Base-by-base conservation (phyloP, 225 moss, liverwort and hornwort species). In the Climacium dendroides region DNA sequence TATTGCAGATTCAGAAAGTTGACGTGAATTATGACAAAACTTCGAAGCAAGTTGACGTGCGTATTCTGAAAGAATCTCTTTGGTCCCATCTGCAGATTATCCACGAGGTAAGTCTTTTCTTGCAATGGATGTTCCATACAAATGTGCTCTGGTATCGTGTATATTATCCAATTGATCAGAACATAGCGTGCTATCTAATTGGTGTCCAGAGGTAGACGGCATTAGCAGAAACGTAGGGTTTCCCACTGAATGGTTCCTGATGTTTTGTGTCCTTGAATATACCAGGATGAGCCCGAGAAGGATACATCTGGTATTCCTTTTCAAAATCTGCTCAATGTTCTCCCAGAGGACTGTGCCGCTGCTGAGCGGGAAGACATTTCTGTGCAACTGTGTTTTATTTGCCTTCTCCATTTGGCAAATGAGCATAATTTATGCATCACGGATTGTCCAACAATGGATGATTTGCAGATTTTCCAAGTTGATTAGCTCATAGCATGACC, bases 321-420 rank as follows among this genome's bases (percentile, higher is more conserved):
- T 55, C 97, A 96, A 90, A 89, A 90, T 79, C 87, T 96, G 83
- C 94, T 98, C 48, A 86, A 93, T 61, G 87, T 93, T 86, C 94
- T 98, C 50, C 98, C 96, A 48, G 94, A 94, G 79, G 96, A 96
- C 54, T 96, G 96, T 87, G 85, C 94, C 79, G 96, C 96, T 55
- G 96, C 96, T 55, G 94, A 94, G 65, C 94, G 91, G 45, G 91
- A 96, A 90, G 98, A 98, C 89, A 95, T 98, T 69, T 98, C 98
- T 50, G 96, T 98, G 50, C 96, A 94, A 85, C 89, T 98, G 37
- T 96, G 96, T 88, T 98, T 98, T 87, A 96, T 98, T 86, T 98
- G 98, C 78, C 96, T 98, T 35, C 94, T 98, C 52, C 98, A 98
- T 87, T 91, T 98, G 91, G 98, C 98, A 89, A 98, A 98, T 90